Evolutionary conservation across 1,284 basidiomycete species (phyloP).

Genomic region (Termitomyces sp.): DNA sequence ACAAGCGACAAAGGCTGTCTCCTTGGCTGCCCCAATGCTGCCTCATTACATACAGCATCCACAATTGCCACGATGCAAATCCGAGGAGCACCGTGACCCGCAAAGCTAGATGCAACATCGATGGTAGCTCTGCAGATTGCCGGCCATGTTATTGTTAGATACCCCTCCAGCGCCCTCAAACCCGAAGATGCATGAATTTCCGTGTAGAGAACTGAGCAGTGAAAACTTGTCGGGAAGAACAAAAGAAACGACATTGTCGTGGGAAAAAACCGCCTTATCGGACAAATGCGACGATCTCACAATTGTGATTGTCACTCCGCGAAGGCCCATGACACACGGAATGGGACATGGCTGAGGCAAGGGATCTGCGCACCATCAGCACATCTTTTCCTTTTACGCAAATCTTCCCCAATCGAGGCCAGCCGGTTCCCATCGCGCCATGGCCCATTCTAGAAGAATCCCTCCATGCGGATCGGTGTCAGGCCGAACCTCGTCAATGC

Average conservation of each 20-base stretch:
- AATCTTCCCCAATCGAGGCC: conserved; percentile 13
- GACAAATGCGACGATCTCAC: not conserved
- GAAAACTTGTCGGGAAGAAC: not conserved
- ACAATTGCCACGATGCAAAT: conserved; percentile 8
- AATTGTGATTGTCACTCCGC: conserved; percentile 10
- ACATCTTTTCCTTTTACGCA: conserved; percentile 13
- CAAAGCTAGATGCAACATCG: not conserved
- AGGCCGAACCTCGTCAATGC: conserved; percentile 1
- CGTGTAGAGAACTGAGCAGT: not conserved
- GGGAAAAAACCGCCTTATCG: not conserved
- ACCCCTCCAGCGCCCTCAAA: conserved; percentile 1
- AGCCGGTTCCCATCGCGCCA: not conserved
- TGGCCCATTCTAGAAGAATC: conserved; percentile 9
- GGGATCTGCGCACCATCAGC: conserved; percentile 13
- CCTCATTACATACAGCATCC: not conserved
- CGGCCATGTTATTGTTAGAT: conserved; percentile 1
- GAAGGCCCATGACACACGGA: conserved; percentile 13
- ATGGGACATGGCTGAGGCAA: not conserved
- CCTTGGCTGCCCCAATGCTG: conserved; percentile 5
- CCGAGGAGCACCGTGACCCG: conserved; percentile 15
- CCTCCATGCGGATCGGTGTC: not conserved
- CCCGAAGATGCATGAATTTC: not conserved
- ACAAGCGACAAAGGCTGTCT: conserved; percentile 2
- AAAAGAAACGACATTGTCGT: conserved; percentile 1
- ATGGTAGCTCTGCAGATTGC: conserved; percentile 8